A percentile compares a stretch with the other conserved stretches of the same genome.
Conservation (phyloP, 2,329 filamentous ascomycete genomes). For the Ophiobolus disseminans region DNA sequence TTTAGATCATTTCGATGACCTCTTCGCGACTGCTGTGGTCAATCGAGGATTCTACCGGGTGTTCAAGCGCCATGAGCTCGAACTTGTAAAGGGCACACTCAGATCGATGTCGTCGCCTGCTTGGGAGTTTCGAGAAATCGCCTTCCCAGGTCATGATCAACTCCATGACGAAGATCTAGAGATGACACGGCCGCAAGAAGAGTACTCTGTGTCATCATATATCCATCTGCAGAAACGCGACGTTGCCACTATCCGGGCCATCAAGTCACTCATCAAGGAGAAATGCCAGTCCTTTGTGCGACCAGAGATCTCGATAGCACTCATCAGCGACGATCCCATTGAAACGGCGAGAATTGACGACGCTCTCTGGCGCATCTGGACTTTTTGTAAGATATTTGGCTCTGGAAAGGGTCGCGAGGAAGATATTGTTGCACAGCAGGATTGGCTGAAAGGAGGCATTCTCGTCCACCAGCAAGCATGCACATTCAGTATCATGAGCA, state of each 20-base stretch:
- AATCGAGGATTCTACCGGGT: constrained; percentile 64
- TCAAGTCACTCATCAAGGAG: constrained; percentile 64
- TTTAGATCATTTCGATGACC: constrained; percentile 59
- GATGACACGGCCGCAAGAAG: constrained; percentile 56
- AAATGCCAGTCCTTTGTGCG: constrained; percentile 64
- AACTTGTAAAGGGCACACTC: constrained; percentile 59
- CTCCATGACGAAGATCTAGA: constrained; percentile 50
- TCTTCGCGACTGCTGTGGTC: constrained; percentile 62
- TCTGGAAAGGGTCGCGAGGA: constrained; percentile 64
- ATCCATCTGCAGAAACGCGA: constrained; percentile 60
- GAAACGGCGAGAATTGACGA: constrained; percentile 63
- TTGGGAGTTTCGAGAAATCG: constrained; percentile 67
- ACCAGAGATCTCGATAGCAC: constrained; percentile 61
- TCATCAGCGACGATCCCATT: constrained; percentile 56
- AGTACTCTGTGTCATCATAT: constrained; percentile 62
- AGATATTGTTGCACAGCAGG: constrained; percentile 65
- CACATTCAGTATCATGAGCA: constrained; percentile 56
- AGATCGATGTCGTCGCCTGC: constrained; percentile 63
- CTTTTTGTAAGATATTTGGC: constrained; percentile 70
- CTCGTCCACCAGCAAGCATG: constrained; percentile 58
- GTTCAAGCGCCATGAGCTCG: constrained; percentile 64
- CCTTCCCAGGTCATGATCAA: constrained; percentile 57
- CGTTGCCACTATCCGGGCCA: constrained; percentile 59
- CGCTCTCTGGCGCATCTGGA: constrained; percentile 71
- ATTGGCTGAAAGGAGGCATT: constrained; percentile 67